Evolutionary conservation across 2,329 filamentous ascomycete genomes (phyloP).

Genomic region (Celoporthe dispersa): DNA sequence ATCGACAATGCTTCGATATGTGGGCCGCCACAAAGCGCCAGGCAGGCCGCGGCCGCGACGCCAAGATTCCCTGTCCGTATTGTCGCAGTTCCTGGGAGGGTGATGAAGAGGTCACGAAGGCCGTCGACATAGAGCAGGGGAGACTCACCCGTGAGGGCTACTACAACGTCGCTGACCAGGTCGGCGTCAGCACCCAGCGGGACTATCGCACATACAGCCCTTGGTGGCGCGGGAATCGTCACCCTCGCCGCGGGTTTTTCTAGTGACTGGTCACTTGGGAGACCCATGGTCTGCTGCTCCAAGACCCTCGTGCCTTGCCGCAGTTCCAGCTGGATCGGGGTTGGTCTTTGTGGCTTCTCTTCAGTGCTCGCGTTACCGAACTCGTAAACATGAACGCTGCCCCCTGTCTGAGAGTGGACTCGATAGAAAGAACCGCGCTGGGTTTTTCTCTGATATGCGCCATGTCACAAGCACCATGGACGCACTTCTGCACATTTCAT

Average conservation of each 20-base stretch:
- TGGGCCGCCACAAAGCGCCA: conserved; percentile 55
- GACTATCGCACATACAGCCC: conserved; percentile 38
- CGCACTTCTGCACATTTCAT: not conserved
- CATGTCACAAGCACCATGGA: not conserved
- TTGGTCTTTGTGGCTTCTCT: too few relatives aligned
- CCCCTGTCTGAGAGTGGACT: not conserved
- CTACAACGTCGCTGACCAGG: conserved; percentile 62
- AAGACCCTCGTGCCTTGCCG: too few relatives aligned
- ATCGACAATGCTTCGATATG: conserved; percentile 57
- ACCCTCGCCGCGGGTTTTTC: conserved; percentile 4
- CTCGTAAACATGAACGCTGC: too few relatives aligned
- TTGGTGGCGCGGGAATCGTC: conserved; percentile 15
- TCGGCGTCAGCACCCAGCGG: conserved; percentile 60
- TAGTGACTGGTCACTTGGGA: not conserved
- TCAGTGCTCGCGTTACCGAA: too few relatives aligned
- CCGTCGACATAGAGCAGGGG: conserved; percentile 45
- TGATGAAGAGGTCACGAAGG: conserved; percentile 48
- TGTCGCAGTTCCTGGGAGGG: conserved; percentile 63
- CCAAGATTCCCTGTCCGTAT: conserved; percentile 62
- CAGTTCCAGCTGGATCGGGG: too few relatives aligned
- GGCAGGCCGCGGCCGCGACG: conserved; percentile 31
- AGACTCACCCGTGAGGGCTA: conserved; percentile 54
- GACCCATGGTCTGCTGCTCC: not conserved
- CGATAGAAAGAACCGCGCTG: not conserved
- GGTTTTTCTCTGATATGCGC: not conserved